Evolutionary conservation across 306 rosid species (phyloP).

Genomic region (Sicyos edulis): DNA sequence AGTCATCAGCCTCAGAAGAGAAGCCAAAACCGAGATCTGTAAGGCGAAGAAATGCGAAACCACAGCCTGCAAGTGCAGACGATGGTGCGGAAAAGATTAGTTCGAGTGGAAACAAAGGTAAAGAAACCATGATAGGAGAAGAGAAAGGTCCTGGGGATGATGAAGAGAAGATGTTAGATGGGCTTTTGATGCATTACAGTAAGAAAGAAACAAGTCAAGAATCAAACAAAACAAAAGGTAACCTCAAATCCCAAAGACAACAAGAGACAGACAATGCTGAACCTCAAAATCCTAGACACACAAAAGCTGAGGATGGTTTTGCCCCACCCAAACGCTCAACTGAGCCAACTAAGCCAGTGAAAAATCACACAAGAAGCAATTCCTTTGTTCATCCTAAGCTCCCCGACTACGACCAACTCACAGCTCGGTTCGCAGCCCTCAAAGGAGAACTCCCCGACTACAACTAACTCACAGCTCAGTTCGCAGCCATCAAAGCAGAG

Average conservation of each 20-base stretch:
- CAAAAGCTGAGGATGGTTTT: no score
- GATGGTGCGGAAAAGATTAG: background rate
- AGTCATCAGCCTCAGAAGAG: slow-evolving; percentile 19
- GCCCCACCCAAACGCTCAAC: background rate
- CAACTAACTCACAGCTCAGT: slow-evolving; percentile 30
- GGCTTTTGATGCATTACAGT: slow-evolving; percentile 33
- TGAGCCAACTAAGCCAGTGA: slow-evolving; percentile 15
- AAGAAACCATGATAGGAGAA: slow-evolving; percentile 10
- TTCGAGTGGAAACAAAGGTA: background rate
- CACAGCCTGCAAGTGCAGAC: slow-evolving; percentile 18
- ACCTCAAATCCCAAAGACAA: slow-evolving; percentile 27
- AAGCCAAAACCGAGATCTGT: slow-evolving; percentile 56
- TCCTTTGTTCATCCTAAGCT: slow-evolving; percentile 59
- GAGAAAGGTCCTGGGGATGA: slow-evolving; percentile 6
- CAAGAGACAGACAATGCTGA: no score
- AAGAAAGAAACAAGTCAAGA: slow-evolving; percentile 29
- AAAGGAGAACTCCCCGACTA: slow-evolving; percentile 46
- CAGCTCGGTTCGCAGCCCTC: no score
- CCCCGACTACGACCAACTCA: slow-evolving; percentile 61
- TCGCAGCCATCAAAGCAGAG: no score
- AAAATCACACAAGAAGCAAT: slow-evolving; percentile 22
- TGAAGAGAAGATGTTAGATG: slow-evolving; percentile 31
- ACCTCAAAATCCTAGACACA: no score
- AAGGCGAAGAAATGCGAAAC: slow-evolving; percentile 41
- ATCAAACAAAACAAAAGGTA: slow-evolving; percentile 25